phyloP scores from a whole-genome alignment of 805 yeast genomes.

The Allodekkera sacchari region DNA sequence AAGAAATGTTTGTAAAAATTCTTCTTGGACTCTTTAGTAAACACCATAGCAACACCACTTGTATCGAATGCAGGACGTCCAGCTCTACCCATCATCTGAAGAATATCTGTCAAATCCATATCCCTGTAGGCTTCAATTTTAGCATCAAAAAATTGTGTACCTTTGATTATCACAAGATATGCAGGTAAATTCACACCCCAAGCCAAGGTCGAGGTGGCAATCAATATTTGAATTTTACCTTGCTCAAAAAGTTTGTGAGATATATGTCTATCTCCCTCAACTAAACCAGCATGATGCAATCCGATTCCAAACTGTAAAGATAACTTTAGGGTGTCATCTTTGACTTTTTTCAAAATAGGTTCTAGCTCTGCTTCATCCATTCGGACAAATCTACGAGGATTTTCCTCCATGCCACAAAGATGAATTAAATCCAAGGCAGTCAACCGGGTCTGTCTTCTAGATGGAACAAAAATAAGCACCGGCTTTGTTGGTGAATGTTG shows the following conservation, averaged over 20 bases:
- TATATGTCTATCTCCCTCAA: conserved; percentile 61
- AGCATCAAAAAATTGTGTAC: conserved; percentile 60
- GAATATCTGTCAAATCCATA: conserved; percentile 75
- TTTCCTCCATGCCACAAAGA: conserved; percentile 69
- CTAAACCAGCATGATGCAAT: conserved; percentile 75
- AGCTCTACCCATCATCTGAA: conserved; percentile 83
- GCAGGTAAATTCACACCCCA: conserved; percentile 87
- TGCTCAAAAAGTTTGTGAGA: conserved; percentile 63
- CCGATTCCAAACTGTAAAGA: conserved; percentile 76
- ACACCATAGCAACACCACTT: conserved; percentile 68
- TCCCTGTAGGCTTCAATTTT: conserved; percentile 64
- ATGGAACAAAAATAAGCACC: conserved; percentile 75
- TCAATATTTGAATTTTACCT: conserved; percentile 60
- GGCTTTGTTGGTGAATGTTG: conserved; percentile 86
- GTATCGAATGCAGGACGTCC: conserved; percentile 79
- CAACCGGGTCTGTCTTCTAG: conserved; percentile 73
- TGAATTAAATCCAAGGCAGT: conserved; percentile 75
- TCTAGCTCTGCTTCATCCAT: conserved; percentile 60
- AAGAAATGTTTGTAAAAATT: conserved; percentile 69
- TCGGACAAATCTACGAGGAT: conserved; percentile 61
- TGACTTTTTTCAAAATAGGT: conserved; percentile 42
- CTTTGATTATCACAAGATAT: conserved; percentile 68
- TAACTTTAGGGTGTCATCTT: conserved; percentile 74
- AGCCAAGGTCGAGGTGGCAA: conserved; percentile 78
- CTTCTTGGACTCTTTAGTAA: conserved; percentile 68